Base-by-base conservation (phyloP, 176 grass and related monocot species). In the Coix lacrymajobi region DNA sequence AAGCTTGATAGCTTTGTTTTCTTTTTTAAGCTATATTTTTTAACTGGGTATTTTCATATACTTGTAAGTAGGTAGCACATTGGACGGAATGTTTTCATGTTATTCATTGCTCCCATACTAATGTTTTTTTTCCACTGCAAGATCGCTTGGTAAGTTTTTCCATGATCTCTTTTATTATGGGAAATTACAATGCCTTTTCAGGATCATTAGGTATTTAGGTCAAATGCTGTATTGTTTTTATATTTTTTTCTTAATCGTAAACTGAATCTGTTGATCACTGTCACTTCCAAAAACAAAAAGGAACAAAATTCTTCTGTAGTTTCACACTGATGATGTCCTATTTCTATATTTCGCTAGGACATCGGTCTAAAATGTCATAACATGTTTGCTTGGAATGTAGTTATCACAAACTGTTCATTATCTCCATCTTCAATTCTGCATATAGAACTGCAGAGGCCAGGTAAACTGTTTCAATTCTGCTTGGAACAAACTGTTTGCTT, bases 41-140 rank as follows among this genome's bases (percentile, higher is more conserved):
- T 68, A 70, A 71, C 41, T 57, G 15, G 22, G 66, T 57, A 30
- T 72, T 66, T 73, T 81, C 7, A 71, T 76, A 22, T 69, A 58
- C 0, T 5, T 62, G 39, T 56, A 76, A 76, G 86, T 81, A 49
- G 13, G 39, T 63, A 10, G 2, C 65, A 70, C 1, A 68, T 85
- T 58, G 41, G 51, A 49, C 30, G 39, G 69, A 76, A 62, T 13
- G 26, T 11, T 48, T 62, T 32, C 51, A 36, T 36, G 20, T 44
- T 54, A 33, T 32, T 69, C 19, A 24, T 62, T 85, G 49, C 22
- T 64, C 63, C 36, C 11, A 28, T 78, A 67, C 68, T 75, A 75
- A 44, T 4, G 22, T 52, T 39, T 75, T 45, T 44, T 52, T 40
- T 36, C 17, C 30, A 11, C 22, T 43, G 20, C 84, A 74, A 73